Conservation (phyloP, 352 stramenopile genomes). For the Globisporangium nagaii region DNA sequence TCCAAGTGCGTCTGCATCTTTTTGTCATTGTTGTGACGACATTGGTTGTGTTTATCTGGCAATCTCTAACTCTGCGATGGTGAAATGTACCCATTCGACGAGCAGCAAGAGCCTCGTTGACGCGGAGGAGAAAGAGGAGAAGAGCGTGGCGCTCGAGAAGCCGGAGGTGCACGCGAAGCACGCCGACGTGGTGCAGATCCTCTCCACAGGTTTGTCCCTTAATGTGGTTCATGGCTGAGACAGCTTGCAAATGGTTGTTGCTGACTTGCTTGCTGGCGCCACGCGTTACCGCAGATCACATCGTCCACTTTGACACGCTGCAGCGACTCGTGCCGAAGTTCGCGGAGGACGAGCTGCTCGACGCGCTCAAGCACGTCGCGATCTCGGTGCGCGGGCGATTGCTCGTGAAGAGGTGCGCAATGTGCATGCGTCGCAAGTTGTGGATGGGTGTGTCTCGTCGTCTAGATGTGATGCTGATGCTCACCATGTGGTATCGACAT, state of each 20-base stretch:
- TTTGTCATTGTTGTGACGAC: background rate
- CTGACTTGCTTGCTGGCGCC: background rate
- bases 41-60: too few relatives aligned
- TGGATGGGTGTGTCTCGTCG: too few relatives aligned
- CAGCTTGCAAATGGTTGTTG: too few relatives aligned
- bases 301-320: conserved; percentile 41
- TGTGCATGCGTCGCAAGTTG: too few relatives aligned
- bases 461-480: too few relatives aligned
- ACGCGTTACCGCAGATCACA: conserved; percentile 32
- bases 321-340: conserved; percentile 26
- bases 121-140: conserved; percentile 42
- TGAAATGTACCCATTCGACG: background rate
- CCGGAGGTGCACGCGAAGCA: conserved; percentile 27
- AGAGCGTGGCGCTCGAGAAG: conserved; percentile 4
- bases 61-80: too few relatives aligned
- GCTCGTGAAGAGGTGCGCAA: conserved; percentile 37
- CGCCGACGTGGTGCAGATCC: conserved; percentile 18
- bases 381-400: conserved; percentile 37
- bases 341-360: conserved; percentile 31
- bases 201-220: conserved; percentile 16
- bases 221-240: background rate
- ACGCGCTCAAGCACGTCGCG: conserved; percentile 36
- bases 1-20: conserved; percentile 20
- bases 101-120: conserved; percentile 19
- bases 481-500: too few relatives aligned